phyloP scores from a whole-genome alignment of 805 yeast species.

The Starmerella gropengiesseri region DNA sequence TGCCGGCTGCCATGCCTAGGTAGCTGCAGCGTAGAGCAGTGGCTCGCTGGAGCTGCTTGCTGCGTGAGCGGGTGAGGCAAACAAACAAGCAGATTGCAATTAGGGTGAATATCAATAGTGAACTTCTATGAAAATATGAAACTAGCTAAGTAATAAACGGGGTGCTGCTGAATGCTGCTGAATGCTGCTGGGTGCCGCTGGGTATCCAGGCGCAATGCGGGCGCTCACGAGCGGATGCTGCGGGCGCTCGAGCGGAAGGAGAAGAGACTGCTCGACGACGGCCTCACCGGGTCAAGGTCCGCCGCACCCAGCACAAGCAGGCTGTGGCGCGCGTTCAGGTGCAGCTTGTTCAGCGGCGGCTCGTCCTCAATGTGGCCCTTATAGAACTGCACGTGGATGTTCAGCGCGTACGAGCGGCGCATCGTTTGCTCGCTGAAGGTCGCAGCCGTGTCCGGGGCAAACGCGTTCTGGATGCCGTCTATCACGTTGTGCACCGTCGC shows the following conservation, averaged over 20 bases:
- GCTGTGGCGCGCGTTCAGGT: slow-evolving; percentile 9
- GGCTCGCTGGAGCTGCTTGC: no score
- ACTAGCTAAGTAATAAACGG: no score
- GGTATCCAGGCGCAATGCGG: no score
- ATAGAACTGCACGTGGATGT: slow-evolving; percentile 9
- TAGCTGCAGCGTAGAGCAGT: no score
- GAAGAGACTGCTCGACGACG: slow-evolving; percentile 3
- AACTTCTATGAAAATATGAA: no score
- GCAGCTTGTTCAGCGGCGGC: slow-evolving; percentile 2
- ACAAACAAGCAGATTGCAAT: no score
- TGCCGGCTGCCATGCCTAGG: no score
- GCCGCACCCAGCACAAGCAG: slow-evolving; percentile 5
- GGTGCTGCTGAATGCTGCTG: no score
- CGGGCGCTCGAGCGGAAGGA: slow-evolving; percentile 1
- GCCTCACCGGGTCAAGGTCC: background rate
- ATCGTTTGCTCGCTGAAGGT: slow-evolving; percentile 8
- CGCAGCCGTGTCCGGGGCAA: slow-evolving; percentile 13
- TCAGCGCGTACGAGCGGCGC: slow-evolving; percentile 11
- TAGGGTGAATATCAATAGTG: no score
- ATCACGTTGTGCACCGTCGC: slow-evolving; percentile 6
- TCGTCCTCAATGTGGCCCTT: slow-evolving; percentile 7
- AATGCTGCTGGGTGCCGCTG: no score
- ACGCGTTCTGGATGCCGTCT: slow-evolving; percentile 3
- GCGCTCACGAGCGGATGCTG: background rate
- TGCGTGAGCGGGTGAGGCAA: no score